These are phyloP conservation scores for Mortierella polycephala DNA, from an alignment of 371 early-diverging fungal genomes.

Conservation along the genomic window DNA sequence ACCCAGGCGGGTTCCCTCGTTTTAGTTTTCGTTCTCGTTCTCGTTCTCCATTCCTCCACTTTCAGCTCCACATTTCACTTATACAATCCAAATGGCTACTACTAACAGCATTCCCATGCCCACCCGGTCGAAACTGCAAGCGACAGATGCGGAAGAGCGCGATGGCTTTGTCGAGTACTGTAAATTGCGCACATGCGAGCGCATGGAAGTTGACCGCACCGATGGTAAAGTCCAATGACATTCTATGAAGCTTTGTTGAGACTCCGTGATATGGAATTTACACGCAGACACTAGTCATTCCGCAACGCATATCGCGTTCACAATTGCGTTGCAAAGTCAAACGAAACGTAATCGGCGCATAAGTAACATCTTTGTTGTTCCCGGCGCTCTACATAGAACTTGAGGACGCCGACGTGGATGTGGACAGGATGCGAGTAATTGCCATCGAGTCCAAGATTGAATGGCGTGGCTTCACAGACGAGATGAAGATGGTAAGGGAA, in stretches of 20 bases:
- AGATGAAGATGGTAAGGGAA: slow-evolving; percentile 47
- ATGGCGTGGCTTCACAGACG: slow-evolving; percentile 49
- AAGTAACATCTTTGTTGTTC: background rate
- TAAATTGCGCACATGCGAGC: slow-evolving; percentile 44
- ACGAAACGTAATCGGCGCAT: no score
- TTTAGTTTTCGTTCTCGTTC: no score
- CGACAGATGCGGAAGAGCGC: slow-evolving; percentile 43
- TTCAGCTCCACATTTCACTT: no score
- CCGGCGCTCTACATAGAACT: slow-evolving; percentile 5
- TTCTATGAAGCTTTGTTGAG: no score
- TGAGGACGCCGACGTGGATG: slow-evolving; percentile 33
- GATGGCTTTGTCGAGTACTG: slow-evolving; percentile 55
- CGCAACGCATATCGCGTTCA: background rate
- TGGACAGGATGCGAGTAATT: slow-evolving; percentile 42
- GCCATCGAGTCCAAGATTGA: slow-evolving; percentile 53
- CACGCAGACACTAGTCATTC: background rate
- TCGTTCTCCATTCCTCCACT: no score
- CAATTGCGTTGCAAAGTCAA: no score
- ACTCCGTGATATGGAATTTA: background rate
- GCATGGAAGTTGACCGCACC: slow-evolving; percentile 41
- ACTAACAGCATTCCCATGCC: background rate
- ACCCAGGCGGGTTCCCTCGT: no score
- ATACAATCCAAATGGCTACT: no score
- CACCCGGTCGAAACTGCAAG: slow-evolving; percentile 21
- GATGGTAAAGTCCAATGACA: slow-evolving; percentile 30